phyloP scores from a whole-genome alignment of 495 filamentous ascomycete genomes.

The Cryomyces antarcticus region DNA sequence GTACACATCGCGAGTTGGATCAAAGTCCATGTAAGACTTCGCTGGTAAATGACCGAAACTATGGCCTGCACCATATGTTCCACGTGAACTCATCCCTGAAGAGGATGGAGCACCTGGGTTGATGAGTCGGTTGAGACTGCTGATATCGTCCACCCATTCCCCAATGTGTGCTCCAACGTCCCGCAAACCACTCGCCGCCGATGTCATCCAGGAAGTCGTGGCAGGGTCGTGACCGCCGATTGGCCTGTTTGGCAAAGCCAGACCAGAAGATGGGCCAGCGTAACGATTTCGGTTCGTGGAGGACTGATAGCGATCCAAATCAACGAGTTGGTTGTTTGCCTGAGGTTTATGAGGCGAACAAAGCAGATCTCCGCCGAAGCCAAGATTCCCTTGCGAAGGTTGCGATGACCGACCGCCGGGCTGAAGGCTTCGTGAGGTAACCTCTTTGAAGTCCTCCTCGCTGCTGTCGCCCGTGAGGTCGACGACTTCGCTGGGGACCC shows the following conservation, averaged over 20 bases:
- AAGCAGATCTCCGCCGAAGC: no score
- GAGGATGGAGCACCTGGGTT: neutral
- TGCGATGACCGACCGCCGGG: no score
- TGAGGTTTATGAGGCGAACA: neutral
- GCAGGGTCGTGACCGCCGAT: no score
- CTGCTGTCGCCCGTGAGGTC: no score
- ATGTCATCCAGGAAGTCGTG: neutral
- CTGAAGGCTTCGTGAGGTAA: no score
- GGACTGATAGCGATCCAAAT: neutral
- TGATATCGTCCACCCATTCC: neutral
- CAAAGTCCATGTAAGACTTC: no score
- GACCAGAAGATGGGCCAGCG: neutral
- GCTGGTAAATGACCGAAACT: neutral
- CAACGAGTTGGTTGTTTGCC: neutral
- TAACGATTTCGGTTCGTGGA: neutral
- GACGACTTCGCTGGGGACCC: no score
- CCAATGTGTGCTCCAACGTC: neutral
- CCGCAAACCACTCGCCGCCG: neutral
- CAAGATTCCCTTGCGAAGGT: no score
- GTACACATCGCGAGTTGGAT: constrained; percentile 2
- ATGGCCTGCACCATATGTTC: neutral
- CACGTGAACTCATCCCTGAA: neutral
- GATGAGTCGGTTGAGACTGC: neutral
- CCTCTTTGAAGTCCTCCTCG: no score
- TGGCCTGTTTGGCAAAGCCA: neutral